Evolutionary conservation across 768 basidiomycete genomes (phyloP).

Genomic region (Russula sp.): DNA sequence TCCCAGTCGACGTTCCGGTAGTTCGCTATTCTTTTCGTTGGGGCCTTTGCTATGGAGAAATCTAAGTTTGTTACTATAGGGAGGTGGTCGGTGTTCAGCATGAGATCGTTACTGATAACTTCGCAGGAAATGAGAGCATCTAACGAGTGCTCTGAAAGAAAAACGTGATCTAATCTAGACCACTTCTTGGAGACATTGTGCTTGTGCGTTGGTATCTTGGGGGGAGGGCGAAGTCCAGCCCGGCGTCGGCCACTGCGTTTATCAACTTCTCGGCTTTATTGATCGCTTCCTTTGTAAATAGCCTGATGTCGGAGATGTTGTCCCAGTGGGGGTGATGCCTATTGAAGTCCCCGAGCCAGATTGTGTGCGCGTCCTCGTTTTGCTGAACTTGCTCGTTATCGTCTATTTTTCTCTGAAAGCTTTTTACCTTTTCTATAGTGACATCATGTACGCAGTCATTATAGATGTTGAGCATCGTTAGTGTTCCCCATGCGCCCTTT

Average conservation of each 20-base stretch:
- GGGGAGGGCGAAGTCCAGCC: background rate
- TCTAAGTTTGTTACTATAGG: background rate
- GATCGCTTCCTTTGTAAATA: too few species aligned
- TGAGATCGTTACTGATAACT: too few species aligned
- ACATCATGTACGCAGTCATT: too few species aligned
- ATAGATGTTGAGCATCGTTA: background rate
- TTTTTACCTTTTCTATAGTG: background rate
- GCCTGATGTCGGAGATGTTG: background rate
- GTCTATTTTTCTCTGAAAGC: background rate
- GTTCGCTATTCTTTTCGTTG: background rate
- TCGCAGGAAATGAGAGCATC: background rate
- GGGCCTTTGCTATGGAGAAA: background rate
- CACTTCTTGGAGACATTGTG: background rate
- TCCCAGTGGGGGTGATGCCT: background rate
- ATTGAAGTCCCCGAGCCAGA: background rate
- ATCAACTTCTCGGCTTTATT: background rate
- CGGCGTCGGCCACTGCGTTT: background rate
- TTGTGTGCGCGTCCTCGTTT: rapidly evolving
- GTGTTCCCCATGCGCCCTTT: background rate
- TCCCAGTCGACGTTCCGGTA: background rate
- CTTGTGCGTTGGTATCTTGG: background rate
- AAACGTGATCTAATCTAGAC: background rate
- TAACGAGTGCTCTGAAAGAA: background rate
- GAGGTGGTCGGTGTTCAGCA: background rate
- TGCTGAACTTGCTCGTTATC: rapidly evolving